Percentiles rank a stretch among this genome's conserved stretches.
phyloP scores from a whole-genome alignment of 1,284 basidiomycete genomes.

The Phylloporus sp. region DNA sequence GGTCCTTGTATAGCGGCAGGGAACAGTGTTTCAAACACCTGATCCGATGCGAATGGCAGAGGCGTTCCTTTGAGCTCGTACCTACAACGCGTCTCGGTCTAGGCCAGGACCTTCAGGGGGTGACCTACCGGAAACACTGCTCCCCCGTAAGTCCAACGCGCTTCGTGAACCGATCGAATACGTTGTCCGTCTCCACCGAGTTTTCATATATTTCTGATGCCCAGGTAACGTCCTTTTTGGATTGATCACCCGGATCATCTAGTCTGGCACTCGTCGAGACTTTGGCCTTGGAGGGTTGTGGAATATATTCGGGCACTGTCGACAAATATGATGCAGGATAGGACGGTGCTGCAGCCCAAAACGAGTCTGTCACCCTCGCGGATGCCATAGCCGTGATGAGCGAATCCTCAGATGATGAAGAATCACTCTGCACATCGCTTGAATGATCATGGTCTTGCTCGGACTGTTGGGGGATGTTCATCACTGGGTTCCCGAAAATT shows the following conservation, averaged over 20 bases:
- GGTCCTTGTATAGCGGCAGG: conserved; percentile 56
- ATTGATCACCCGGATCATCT: conserved; percentile 50
- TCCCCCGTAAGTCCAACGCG: conserved; percentile 71
- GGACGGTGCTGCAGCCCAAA: conserved; percentile 67
- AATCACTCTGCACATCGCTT: conserved; percentile 42
- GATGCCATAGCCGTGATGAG: conserved; percentile 69
- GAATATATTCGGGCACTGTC: conserved; percentile 73
- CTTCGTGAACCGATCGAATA: conserved; percentile 82
- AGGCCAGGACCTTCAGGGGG: conserved; percentile 9
- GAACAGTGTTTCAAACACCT: conserved; percentile 74
- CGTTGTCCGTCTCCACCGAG: conserved; percentile 75
- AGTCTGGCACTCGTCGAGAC: conserved; percentile 42
- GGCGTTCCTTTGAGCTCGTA: conserved; percentile 81
- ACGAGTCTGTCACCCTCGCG: conserved; percentile 62
- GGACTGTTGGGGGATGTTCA: conserved; percentile 20
- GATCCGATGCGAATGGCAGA: conserved; percentile 76
- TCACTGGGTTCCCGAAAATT: conserved; percentile 58
- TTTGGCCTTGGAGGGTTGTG: conserved; percentile 61
- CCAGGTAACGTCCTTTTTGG: conserved; percentile 61
- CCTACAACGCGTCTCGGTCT: conserved; percentile 47
- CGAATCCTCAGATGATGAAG: conserved; percentile 51
- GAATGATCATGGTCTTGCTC: conserved; percentile 32
- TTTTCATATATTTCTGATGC: conserved; percentile 79
- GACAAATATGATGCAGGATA: conserved; percentile 78
- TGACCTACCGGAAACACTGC: conserved; percentile 78